Percentiles rank a stretch among this genome's conserved stretches.
Evolutionary conservation across 2,329 filamentous ascomycete genomes (phyloP).

Genomic region (Ceratocystis colombiana): DNA sequence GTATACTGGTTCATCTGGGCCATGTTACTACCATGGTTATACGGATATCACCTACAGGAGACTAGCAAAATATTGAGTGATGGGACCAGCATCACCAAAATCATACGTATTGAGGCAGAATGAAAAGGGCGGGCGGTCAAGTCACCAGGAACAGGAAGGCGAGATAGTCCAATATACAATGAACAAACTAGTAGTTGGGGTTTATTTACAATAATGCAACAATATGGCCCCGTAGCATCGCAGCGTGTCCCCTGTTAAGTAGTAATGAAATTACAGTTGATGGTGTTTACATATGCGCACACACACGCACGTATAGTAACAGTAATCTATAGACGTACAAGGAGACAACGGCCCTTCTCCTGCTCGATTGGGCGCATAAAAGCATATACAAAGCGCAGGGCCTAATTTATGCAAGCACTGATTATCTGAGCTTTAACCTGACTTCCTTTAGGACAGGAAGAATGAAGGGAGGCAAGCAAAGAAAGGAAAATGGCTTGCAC

Average conservation of each 20-base stretch:
- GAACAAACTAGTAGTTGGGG: background rate
- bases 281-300: background rate
- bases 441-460: background rate
- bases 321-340: too few relatives aligned
- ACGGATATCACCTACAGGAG: constrained; percentile 54
- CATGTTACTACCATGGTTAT: constrained; percentile 47
- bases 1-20: constrained; percentile 63
- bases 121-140: constrained; percentile 12
- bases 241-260: background rate
- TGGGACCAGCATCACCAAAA: constrained; percentile 55
- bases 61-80: constrained; percentile 50
- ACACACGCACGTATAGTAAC: too few relatives aligned
- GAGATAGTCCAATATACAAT: background rate
- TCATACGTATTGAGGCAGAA: constrained; percentile 33
- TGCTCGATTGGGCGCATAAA: background rate
- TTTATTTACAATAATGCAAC: background rate
- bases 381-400: background rate
- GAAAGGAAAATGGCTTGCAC: background rate
- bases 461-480: background rate
- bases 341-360: background rate
- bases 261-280: background rate
- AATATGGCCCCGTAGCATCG: background rate
- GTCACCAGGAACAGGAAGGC: too few relatives aligned
- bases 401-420: background rate
- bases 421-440: background rate